Conservation (phyloP, 1,139 yeast species). For the Geotrichum cucujoidarum region DNA sequence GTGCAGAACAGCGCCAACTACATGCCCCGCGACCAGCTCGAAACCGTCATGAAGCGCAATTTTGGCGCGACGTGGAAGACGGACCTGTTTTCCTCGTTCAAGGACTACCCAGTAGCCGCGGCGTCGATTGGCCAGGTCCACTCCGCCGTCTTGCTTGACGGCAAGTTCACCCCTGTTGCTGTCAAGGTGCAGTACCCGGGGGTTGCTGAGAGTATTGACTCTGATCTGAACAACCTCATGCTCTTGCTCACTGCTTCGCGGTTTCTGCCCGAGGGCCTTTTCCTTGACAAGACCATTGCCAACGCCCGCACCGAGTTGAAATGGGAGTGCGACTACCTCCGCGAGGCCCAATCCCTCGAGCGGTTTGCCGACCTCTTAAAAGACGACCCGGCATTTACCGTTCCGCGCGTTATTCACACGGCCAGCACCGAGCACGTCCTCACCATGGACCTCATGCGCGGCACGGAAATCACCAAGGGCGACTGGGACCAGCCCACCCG, state of each 20-base stretch:
- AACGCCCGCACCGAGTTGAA: constrained; percentile 89
- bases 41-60: constrained; percentile 65
- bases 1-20: constrained; percentile 95
- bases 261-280: constrained; percentile 84
- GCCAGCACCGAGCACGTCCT: constrained; percentile 77
- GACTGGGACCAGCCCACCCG: constrained; percentile 58
- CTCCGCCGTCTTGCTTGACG: constrained; percentile 56
- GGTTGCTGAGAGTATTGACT: constrained; percentile 88
- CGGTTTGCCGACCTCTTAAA: constrained; percentile 58
- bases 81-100: constrained; percentile 62
- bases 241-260: constrained; percentile 81
- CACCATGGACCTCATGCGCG: constrained; percentile 87
- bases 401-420: constrained; percentile 76
- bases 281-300: constrained; percentile 84
- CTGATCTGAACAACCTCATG: constrained; percentile 80
- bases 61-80: constrained; percentile 78
- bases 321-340: constrained; percentile 94
- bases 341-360: constrained; percentile 80
- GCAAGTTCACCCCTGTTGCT: constrained; percentile 65
- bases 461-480: constrained; percentile 76
- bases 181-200: constrained; percentile 98
- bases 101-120: constrained; percentile 91
- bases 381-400: constrained; percentile 66
- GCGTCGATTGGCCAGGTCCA: constrained; percentile 98
- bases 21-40: constrained; percentile 91